Evolutionary conservation across 805 yeast genomes (phyloP).

Genomic region (Lipomyces japonicus): DNA sequence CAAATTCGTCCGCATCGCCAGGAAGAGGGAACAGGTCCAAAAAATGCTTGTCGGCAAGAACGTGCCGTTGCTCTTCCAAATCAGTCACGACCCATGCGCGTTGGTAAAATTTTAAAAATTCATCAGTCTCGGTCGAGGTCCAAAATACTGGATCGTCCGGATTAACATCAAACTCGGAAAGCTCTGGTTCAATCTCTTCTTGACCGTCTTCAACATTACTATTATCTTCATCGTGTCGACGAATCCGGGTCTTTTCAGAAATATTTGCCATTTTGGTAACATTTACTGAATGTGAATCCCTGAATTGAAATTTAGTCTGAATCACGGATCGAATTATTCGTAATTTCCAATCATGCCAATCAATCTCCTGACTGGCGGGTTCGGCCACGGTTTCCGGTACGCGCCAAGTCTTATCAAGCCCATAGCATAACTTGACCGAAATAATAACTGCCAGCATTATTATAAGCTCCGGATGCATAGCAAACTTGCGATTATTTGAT

Average conservation of each 20-base stretch:
- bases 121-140: constrained; percentile 6
- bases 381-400: constrained; percentile 8
- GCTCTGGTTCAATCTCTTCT: background rate
- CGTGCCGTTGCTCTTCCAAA: constrained; percentile 10
- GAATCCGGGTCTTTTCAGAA: constrained; percentile 3
- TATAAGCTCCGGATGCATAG: constrained; percentile 23
- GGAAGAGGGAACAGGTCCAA: constrained; percentile 18
- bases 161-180: constrained; percentile 4
- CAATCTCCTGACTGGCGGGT: constrained; percentile 17
- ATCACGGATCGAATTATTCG: constrained; percentile 4
- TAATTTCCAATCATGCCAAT: constrained; percentile 25
- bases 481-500: background rate
- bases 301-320: constrained; percentile 5
- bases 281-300: constrained; percentile 2
- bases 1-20: too few relatives aligned
- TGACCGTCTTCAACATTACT: background rate
- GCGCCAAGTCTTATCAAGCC: constrained; percentile 22
- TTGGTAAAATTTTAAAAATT: constrained; percentile 21
- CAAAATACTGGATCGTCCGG: constrained; percentile 16
- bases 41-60: constrained; percentile 10
- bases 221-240: background rate
- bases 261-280: constrained; percentile 9
- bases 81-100: constrained; percentile 16
- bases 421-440: constrained; percentile 26
- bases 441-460: constrained; percentile 18